Percentiles rank a stretch among this genome's conserved stretches.
phyloP scores from a whole-genome alignment of 176 grass and related monocot species.

The Alopecurus myosuroides region DNA sequence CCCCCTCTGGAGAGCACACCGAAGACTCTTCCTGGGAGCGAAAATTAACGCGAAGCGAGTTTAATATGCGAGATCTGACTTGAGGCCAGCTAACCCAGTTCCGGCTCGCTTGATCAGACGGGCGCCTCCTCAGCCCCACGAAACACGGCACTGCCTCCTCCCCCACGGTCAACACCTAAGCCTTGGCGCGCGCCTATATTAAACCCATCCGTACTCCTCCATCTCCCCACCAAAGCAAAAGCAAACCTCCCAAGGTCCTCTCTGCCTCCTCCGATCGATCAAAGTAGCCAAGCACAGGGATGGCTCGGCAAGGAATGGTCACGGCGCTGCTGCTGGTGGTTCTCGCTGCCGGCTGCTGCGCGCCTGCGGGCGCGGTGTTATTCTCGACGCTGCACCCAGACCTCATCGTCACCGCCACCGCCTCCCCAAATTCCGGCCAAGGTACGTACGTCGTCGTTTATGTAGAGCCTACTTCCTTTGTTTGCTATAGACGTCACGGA shows the following conservation, averaged over 20 bases:
- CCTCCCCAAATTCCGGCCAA: constrained; percentile 34
- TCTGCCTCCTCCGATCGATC: background rate
- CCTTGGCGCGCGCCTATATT: constrained; percentile 1
- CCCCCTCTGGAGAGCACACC: background rate
- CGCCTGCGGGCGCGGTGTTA: background rate
- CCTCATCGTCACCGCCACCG: constrained; percentile 54
- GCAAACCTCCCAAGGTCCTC: background rate
- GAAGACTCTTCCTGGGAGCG: background rate
- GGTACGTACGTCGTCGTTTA: constrained; percentile 19
- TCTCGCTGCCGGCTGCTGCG: constrained; percentile 23
- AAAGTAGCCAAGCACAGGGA: background rate
- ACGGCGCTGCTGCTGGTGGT: background rate
- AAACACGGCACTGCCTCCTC: constrained; percentile 5
- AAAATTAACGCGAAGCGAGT: background rate
- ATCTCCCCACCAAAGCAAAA: background rate
- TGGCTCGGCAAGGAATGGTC: background rate
- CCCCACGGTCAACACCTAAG: background rate
- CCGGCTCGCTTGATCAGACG: background rate
- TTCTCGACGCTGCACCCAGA: background rate
- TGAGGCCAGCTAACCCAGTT: background rate
- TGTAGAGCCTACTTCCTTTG: background rate
- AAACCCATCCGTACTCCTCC: background rate
- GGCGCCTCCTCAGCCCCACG: background rate
- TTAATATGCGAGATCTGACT: background rate
- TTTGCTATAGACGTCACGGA: background rate